Conservation (phyloP, 768 basidiomycete genomes). For the Calocybe cyanea region DNA sequence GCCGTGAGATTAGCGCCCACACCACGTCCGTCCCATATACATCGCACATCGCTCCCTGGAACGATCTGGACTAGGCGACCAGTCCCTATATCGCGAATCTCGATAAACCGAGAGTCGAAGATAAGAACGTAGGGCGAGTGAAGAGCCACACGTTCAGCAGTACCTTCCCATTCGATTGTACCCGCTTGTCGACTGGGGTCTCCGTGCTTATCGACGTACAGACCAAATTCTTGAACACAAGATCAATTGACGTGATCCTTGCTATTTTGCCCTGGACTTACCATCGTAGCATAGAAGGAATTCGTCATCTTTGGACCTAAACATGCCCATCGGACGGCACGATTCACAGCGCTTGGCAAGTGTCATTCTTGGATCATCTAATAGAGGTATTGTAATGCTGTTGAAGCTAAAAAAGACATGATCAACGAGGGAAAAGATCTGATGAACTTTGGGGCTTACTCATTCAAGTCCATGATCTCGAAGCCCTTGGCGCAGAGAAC, state of each 20-base stretch:
- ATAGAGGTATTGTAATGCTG: conserved; percentile 84
- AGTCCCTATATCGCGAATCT: conserved; percentile 82
- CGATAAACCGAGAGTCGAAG: conserved; percentile 90
- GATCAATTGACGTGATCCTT: background rate
- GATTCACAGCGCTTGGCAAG: conserved; percentile 85
- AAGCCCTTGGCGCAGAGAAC: conserved; percentile 93
- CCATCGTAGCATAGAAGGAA: conserved; percentile 94
- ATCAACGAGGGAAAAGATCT: background rate
- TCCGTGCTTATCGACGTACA: conserved; percentile 93
- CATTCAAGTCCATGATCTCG: conserved; percentile 94
- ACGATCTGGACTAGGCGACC: conserved; percentile 85
- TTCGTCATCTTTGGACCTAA: conserved; percentile 86
- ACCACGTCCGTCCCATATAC: conserved; percentile 86
- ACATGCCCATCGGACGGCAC: conserved; percentile 89
- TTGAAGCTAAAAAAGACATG: conserved; percentile 58
- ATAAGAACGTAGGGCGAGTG: conserved; percentile 89
- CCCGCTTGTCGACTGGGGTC: conserved; percentile 72
- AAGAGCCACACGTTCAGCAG: conserved; percentile 85
- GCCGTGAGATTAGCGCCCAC: conserved; percentile 54
- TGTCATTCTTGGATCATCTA: conserved; percentile 63
- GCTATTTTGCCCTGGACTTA: conserved; percentile 28
- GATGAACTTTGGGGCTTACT: conserved; percentile 48
- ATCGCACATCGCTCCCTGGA: conserved; percentile 77
- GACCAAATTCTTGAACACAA: conserved; percentile 69
- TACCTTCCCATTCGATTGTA: conserved; percentile 94